Base-by-base conservation (phyloP, 495 filamentous ascomycete species). In the Penicillium arizonense region DNA sequence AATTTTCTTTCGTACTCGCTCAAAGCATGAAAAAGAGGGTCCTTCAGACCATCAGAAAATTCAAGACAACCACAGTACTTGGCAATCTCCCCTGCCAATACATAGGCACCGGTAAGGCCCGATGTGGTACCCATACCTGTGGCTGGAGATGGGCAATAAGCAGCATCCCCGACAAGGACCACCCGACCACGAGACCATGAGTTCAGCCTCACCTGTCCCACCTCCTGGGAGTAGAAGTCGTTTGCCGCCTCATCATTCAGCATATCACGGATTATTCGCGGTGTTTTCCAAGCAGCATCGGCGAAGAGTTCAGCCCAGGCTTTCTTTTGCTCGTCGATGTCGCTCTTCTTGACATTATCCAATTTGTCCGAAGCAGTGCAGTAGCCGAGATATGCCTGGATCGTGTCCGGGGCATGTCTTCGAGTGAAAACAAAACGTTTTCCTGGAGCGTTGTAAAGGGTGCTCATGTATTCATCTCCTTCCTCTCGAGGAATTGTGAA, bases 91-190 rank as follows among this genome's bases (percentile, higher is more conserved):
- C 78, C 79, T 0, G 81, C 81, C 0, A 82, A 68, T 1, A 81
- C 44, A 49, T 81, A 83, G 0, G 78, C 76, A 9, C 80, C 79
- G 7, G 74, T 66, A 0, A 83, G 56, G 9, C 65, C 58, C 11
- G 56, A 55, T 0, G 73, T 71, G 0, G 78, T 81, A 0, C 79
- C 80, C 67, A 80, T 72, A 2, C 80, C 79, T 16, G 74, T 79
- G 14, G 65, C 67, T 0, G 72, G 61, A 9, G 69, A 67, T 0
- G 79, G 75, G 50, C 77, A 79, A 47, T 81, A 78, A 3, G 64
- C 82, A 2, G 82, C 75, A 58, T 86, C 82, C 4, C 82, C 83
- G 7, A 85, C 12, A 3, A 84, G 67, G 0, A 70, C 73, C 9
- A 80, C 68, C 3, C 78, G 67, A 8, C 77, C 76, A 4, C 57